Conservation (phyloP, 495 filamentous ascomycete species). For the Durotheca rogersii region DNA sequence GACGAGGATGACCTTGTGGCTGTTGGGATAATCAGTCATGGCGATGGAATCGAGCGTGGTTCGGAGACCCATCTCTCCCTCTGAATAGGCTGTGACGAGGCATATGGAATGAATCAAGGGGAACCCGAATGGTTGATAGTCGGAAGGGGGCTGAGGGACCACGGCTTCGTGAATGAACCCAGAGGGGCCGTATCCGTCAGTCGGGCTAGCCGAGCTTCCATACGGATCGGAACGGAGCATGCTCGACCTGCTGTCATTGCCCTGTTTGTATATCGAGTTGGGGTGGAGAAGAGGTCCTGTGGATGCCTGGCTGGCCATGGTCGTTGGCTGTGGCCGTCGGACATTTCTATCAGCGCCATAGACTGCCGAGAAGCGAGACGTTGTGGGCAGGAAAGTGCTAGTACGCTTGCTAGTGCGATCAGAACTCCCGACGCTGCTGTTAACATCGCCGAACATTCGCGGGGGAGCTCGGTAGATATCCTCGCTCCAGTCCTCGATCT, state of each 20-base stretch:
- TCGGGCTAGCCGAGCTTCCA: conserved; percentile 57
- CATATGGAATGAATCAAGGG: conserved; percentile 92
- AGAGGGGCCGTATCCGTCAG: conserved; percentile 76
- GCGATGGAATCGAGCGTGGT: conserved; percentile 96
- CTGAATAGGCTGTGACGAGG: conserved; percentile 95
- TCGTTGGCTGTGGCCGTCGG: conserved; percentile 66
- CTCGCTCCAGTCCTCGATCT: conserved; percentile 98
- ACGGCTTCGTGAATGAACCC: conserved; percentile 95
- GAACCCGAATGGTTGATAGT: conserved; percentile 95
- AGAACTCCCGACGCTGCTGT: conserved; percentile 55
- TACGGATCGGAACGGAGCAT: conserved; percentile 53
- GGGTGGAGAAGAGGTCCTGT: conserved; percentile 74
- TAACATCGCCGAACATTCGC: conserved; percentile 68
- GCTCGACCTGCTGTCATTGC: conserved; percentile 65
- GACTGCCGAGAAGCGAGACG: conserved; percentile 91
- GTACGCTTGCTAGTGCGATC: conserved; percentile 78
- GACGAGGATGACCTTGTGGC: conserved; percentile 93
- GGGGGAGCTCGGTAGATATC: conserved; percentile 93
- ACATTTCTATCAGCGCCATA: conserved; percentile 66
- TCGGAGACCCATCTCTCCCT: conserved; percentile 88
- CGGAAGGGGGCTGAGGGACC: conserved; percentile 94
- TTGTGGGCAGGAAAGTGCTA: conserved; percentile 77
- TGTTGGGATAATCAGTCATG: conserved; percentile 98
- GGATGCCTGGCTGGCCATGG: conserved; percentile 93
- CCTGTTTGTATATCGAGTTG: conserved; percentile 68